Base-by-base conservation (phyloP, 441 rosid genomes). In the Viola pubescens region DNA sequence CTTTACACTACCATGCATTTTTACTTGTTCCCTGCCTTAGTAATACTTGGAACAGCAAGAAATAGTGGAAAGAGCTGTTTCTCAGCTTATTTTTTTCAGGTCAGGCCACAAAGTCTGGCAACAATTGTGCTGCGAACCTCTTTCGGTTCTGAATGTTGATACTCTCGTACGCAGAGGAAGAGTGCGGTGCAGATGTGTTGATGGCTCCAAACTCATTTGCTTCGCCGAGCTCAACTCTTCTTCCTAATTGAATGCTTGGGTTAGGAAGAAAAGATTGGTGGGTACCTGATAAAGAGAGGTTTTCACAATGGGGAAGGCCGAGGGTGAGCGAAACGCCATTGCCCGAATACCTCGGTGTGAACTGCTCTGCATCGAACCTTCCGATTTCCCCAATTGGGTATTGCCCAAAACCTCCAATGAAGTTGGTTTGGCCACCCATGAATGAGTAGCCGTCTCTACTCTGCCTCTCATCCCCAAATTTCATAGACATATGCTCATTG, bases 81-180 rank as follows among this genome's bases (percentile, higher is more conserved):
- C 59, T 7, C n/a, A 39, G 19, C 46, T 9, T 47, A 38, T 0
- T 6, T 50, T 12, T 51, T 39, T 16, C 26, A 19, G 26, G 51
- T 81, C 80, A 92, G 63, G 97, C 81, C 63, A 92, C 97, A 53
- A 89, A 92, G 77, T 92, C 98, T 4, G 83, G 95, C 74, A 92
- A 76, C 68, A 87, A 68, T 64, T 81, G 98, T 4, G 95, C 96
- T 11, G 84, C 89, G 56, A 85, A 92, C 81, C 97, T 78, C 84
- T 86, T 92, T 59, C 89, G 65, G 79, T 77, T 87, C 78, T 84
- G 91, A 47, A 89, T 84, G 61, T 80, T 74, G 77, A 89, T 81
- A 77, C 67, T 81, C 47, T 84, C 89, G 50, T 81, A 89, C 6
- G 83, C 78, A 53, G 80, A 69, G 34, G 96, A 83, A 53, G 95